These are phyloP conservation scores for Lycium barbarum DNA, from an alignment of 257 asterid species.

Conservation along the genomic window DNA sequence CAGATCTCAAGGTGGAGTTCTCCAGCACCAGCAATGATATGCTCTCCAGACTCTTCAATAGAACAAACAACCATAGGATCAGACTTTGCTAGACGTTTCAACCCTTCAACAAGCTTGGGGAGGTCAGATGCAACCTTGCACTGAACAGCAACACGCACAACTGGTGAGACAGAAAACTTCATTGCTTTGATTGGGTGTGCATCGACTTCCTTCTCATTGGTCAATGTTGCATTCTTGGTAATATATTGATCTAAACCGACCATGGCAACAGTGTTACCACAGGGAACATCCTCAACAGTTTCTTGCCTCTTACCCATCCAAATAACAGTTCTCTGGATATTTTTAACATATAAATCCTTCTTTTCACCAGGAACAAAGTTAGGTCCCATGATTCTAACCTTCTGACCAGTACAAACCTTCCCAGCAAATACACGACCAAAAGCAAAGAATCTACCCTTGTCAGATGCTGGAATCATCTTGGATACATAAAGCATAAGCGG, in stretches of 20 bases:
- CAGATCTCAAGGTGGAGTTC: conserved; percentile 50
- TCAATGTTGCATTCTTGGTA: conserved; percentile 50
- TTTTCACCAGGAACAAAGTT: conserved; percentile 52
- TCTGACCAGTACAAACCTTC: conserved; percentile 42
- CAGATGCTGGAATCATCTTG: conserved; percentile 56
- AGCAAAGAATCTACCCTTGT: conserved; percentile 49
- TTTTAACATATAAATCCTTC: conserved; percentile 49
- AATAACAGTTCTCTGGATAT: conserved; percentile 50
- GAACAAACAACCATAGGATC: conserved; percentile 54
- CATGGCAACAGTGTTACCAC: conserved; percentile 54
- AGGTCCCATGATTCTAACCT: conserved; percentile 53
- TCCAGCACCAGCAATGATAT: conserved; percentile 51
- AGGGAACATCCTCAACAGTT: conserved; percentile 52
- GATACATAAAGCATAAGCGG: conserved; percentile 54
- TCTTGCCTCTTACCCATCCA: conserved; percentile 57
- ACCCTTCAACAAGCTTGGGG: conserved; percentile 51
- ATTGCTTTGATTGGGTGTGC: conserved; percentile 49
- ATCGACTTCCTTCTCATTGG: conserved; percentile 48
- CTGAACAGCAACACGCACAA: conserved; percentile 52
- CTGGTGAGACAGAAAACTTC: conserved; percentile 54
- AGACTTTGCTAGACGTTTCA: conserved; percentile 48
- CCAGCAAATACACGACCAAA: conserved; percentile 52
- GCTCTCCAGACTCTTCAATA: conserved; percentile 51
- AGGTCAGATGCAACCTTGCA: conserved; percentile 54
- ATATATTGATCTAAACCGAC: conserved; percentile 52